Base-by-base conservation (phyloP, 768 basidiomycete species). In the Suillus subaureus region DNA sequence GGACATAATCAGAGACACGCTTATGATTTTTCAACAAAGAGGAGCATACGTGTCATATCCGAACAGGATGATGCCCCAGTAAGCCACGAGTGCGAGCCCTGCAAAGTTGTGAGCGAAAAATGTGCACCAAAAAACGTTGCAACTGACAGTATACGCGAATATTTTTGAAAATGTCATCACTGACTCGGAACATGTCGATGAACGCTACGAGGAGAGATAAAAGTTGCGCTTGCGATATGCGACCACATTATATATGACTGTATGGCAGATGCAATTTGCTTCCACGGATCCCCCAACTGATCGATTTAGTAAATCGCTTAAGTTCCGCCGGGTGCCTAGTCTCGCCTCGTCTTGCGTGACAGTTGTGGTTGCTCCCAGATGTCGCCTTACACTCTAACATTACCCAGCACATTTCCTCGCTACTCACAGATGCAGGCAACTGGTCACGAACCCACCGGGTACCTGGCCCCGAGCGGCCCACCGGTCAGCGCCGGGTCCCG, bases 11-110 rank as follows among this genome's bases (percentile, higher is more conserved):
- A 42, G 47, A 58, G 18, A 47, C 12, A 35, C 18, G 8, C 5
- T 31, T 21, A 13, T 9, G 16, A 18, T 39, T 26, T 61, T n/a
- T 18, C 3, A 4, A 13, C 11, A 23, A 39, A 7, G 45, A 2
- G 7, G 51, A 45, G 35, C 85, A 64, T 71, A 89, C 86, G 88
- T 87, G 73, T 91, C 91, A 70, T 92, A 93, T 70, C 92, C 92
- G 72, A 94, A 94, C 21, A 93, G 80, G n/a, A 93, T 78, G 66
- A 91, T 91, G 1, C 91, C 91, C 88, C 88, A 90, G 75, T 92
- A 92, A 0, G 82, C 87, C 66, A 89, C 78, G 72, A 92, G 89
- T 1, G 90, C 90, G 70, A 92, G 76, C 84, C 88, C 90, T 92
- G 67, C 9, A 43, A 42, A 47, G 23, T 64, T 12, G 43, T 26